A percentile compares a stretch with the other conserved stretches of the same genome.
phyloP scores from a whole-genome alignment of 495 filamentous ascomycete species.

The Podospora pseudopauciseta region DNA sequence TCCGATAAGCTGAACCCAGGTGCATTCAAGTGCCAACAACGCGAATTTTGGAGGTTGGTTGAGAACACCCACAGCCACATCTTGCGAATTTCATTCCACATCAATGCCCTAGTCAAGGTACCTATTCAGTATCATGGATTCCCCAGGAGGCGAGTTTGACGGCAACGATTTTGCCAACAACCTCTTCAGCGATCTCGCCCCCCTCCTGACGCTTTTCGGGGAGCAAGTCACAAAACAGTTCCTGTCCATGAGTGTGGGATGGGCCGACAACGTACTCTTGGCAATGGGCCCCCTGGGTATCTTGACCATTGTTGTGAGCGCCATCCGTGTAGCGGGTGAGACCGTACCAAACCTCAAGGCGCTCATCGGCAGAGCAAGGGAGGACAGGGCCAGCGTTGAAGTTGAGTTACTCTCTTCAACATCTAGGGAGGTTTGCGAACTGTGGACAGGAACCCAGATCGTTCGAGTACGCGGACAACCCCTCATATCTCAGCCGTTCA shows the following conservation, averaged over 20 bases:
- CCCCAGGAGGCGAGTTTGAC: neutral
- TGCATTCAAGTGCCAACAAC: too few species aligned
- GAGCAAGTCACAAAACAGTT: conserved; percentile 56
- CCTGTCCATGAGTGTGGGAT: conserved; percentile 48
- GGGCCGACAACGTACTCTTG: conserved; percentile 51
- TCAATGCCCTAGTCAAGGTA: too few species aligned
- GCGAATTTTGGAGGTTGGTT: too few species aligned
- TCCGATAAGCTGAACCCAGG: too few species aligned
- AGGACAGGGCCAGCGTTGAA: conserved; percentile 30
- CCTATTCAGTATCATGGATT: neutral
- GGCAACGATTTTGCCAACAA: conserved; percentile 2
- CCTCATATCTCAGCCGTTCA: neutral
- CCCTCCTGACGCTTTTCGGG: conserved; percentile 44
- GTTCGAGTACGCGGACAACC: conserved; percentile 11
- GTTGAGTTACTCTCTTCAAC: conserved; percentile 35
- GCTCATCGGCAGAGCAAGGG: conserved; percentile 45
- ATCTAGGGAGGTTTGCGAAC: conserved; percentile 33
- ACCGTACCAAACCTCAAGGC: conserved; percentile 41
- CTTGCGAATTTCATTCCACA: too few species aligned
- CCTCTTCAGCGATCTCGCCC: neutral
- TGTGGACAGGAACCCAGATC: conserved; percentile 36
- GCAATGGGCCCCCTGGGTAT: conserved; percentile 53
- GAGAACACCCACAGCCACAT: too few species aligned
- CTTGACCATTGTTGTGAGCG: conserved; percentile 50
- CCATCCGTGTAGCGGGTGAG: conserved; percentile 48